These are phyloP conservation scores for Kondoa subrosea DNA, from an alignment of 768 basidiomycete species.

Conservation along the genomic window DNA sequence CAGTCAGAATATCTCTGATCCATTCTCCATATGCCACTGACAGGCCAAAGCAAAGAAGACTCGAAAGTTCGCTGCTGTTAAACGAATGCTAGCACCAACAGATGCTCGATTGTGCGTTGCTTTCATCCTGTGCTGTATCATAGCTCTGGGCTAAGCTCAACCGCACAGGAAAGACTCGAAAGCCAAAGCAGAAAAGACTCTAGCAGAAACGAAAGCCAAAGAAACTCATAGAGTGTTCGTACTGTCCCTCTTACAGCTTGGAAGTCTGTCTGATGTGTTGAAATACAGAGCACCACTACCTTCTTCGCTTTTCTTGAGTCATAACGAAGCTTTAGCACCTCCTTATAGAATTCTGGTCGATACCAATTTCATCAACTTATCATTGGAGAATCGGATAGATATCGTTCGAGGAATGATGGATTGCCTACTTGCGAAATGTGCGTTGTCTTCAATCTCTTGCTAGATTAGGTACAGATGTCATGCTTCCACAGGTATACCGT, in stretches of 20 bases:
- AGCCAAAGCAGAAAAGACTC: constrained; percentile 67
- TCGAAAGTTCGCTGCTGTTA: constrained; percentile 11
- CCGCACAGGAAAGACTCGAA: constrained; percentile 71
- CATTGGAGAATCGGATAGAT: constrained; percentile 92
- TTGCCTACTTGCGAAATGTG: constrained; percentile 92
- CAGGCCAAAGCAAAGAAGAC: constrained; percentile 7
- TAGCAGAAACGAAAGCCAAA: constrained; percentile 38
- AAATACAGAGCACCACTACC: constrained; percentile 54
- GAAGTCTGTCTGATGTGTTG: not conserved
- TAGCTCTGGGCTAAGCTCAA: not conserved
- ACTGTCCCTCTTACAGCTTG: not conserved
- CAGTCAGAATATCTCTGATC: not conserved
- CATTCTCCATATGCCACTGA: not conserved
- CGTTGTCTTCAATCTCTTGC: constrained; percentile 22
- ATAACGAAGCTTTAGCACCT: constrained; percentile 87
- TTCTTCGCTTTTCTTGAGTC: constrained; percentile 83
- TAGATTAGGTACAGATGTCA: too few species aligned
- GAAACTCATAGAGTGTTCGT: constrained; percentile 63
- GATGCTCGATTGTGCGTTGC: constrained; percentile 15
- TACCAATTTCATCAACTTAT: constrained; percentile 99
- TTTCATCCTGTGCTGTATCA: not conserved
- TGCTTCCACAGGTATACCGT: constrained; percentile 61
- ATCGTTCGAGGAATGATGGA: constrained; percentile 99
- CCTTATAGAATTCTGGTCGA: constrained; percentile 95
- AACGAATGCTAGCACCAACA: constrained; percentile 21